A percentile compares a stretch with the other conserved stretches of the same genome.
Evolutionary conservation across 768 basidiomycete species (phyloP).

Genomic region (Trametes cingulata): DNA sequence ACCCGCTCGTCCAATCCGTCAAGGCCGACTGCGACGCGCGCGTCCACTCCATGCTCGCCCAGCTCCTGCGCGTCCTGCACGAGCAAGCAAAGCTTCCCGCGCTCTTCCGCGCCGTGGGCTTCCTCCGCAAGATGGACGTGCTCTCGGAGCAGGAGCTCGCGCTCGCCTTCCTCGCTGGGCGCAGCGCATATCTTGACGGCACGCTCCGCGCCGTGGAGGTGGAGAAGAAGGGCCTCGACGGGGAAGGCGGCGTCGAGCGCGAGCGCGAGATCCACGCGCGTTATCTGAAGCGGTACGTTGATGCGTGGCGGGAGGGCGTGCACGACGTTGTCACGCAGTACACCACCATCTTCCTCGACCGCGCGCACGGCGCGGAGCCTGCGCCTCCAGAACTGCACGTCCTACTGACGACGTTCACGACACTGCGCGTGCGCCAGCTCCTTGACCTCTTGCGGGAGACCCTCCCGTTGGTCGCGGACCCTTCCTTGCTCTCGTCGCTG

Average conservation of each 20-base stretch:
- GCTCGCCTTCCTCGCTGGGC: constrained; percentile 77
- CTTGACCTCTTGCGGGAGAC: constrained; percentile 63
- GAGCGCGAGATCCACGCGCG: constrained; percentile 62
- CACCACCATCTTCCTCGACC: constrained; percentile 85
- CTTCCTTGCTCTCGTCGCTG: constrained; percentile 73
- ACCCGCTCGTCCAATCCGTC: constrained; percentile 60
- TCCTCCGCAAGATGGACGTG: constrained; percentile 80
- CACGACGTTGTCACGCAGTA: constrained; percentile 92
- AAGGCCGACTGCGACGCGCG: constrained; percentile 68
- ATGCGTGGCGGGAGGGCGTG: constrained; percentile 88
- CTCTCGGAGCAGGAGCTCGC: constrained; percentile 77
- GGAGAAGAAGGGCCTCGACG: constrained; percentile 38
- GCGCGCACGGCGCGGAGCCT: constrained; percentile 35
- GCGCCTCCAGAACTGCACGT: constrained; percentile 43
- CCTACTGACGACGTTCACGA: constrained; percentile 65
- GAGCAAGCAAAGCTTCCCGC: constrained; percentile 88
- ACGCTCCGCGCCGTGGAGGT: constrained; percentile 54
- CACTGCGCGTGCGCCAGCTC: constrained; percentile 64
- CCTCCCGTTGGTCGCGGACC: constrained; percentile 59
- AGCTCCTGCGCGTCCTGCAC: constrained; percentile 75
- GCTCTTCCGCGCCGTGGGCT: constrained; percentile 87
- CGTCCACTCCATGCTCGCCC: constrained; percentile 65
- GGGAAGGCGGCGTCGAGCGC: constrained; percentile 49
- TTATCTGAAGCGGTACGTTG: constrained; percentile 85
- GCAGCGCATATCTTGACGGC: constrained; percentile 61